Conservation (phyloP, 768 basidiomycete genomes). For the Russula olivacea region DNA sequence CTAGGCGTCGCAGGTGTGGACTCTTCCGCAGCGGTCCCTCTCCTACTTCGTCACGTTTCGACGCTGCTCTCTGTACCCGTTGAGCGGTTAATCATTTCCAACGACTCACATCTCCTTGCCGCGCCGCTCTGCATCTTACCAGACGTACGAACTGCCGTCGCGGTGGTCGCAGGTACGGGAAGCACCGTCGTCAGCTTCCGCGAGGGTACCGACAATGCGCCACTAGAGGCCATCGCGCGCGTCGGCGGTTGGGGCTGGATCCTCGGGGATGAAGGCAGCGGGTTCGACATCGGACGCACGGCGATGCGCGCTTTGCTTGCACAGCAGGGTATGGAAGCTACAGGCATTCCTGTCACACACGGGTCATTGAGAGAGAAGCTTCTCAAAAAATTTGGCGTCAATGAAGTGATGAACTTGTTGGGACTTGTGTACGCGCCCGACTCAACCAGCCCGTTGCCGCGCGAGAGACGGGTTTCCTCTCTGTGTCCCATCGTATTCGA, state of each 20-base stretch:
- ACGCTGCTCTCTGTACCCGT: slow-evolving; percentile 51
- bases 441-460: slow-evolving; percentile 37
- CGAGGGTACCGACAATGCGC: slow-evolving; percentile 27
- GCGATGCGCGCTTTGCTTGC: slow-evolving; percentile 61
- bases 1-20: slow-evolving; percentile 82
- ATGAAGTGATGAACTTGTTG: slow-evolving; percentile 57
- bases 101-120: slow-evolving; percentile 82
- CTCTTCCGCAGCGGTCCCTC: slow-evolving; percentile 54
- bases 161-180: slow-evolving; percentile 79
- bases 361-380: slow-evolving; percentile 42
- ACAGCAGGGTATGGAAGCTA: slow-evolving; percentile 47
- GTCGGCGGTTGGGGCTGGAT: slow-evolving; percentile 21
- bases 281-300: slow-evolving; percentile 73
- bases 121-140: slow-evolving; percentile 61
- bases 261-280: slow-evolving; percentile 55
- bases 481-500: slow-evolving; percentile 73
- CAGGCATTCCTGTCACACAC: not conserved
- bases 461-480: slow-evolving; percentile 70
- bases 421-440: slow-evolving; percentile 61
- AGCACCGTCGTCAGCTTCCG: slow-evolving; percentile 66
- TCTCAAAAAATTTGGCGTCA: slow-evolving; percentile 50
- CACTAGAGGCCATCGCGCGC: slow-evolving; percentile 14
- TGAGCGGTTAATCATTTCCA: slow-evolving; percentile 54
- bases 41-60: slow-evolving; percentile 50
- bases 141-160: slow-evolving; percentile 57